Base-by-base conservation (phyloP, 768 basidiomycete species). In the Amanita muscaria region DNA sequence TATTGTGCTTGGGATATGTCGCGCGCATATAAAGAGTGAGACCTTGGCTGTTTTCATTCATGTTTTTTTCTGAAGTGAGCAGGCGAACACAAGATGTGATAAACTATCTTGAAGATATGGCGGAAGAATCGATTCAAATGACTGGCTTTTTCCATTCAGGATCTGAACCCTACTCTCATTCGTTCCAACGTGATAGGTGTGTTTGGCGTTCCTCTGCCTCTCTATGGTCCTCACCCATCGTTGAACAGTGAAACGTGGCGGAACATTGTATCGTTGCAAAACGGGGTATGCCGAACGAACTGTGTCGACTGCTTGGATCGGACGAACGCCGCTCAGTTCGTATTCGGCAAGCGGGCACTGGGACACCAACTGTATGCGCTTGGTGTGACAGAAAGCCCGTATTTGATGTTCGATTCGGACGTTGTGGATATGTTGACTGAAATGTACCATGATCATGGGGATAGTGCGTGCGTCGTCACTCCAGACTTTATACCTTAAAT, bases 1-100 rank as follows among this genome's bases (percentile, higher is more conserved):
- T 96, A 98, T 58, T 78, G 88, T 33, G 80, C 91, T 11, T 99
- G 91, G 88, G 96, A 99, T 60, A 96, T 98, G 88, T 83, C 85
- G 3, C 74, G 86, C 31, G 91, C 93, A 2, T 89, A 92, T 52
- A 96, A 96, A 60, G 88, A 90, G 92, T 89, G 53, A n/a, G 57
- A 10, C 7, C 14, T 47, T 14, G 33, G n/a, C n/a, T n/a, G n/a
- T n/a, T n/a, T n/a, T n/a, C n/a, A n/a, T n/a, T n/a, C n/a, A n/a
- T n/a, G n/a, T n/a, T n/a, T n/a, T n/a, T n/a, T 12, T 29, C 6
- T 6, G 27, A 29, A 29, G 12, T 30, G 14, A 8, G 34, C 49
- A 94, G 91, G 66, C 93, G 92, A 58, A 90, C 86, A 5, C 88
- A 91, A 58, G 94, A 97, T 55, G 92, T 97, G 8, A 96, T 96